Base-by-base conservation (phyloP, 2,329 filamentous ascomycete genomes). In the Aspergillus sp. region DNA sequence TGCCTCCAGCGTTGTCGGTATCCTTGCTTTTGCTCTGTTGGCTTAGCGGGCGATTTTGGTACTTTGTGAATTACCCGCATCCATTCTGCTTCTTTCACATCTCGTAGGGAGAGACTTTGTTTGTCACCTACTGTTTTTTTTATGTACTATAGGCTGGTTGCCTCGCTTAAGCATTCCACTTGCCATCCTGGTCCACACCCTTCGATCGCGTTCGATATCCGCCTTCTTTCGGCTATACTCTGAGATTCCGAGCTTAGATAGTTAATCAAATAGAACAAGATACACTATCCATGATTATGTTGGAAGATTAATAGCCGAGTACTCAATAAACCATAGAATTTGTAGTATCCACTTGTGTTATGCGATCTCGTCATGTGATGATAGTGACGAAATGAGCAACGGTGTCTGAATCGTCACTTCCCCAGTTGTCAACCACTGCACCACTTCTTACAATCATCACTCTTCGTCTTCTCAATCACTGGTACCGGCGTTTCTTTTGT, bases 1-100 rank as follows among this genome's bases (percentile, higher is more conserved):
- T 12, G 28, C 60, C 15, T 48, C 65, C 4, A 48, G 63, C 17
- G 19, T 72, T 13, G 9, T 65, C 15, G 63, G 62, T 17, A 65
- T 63, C 4, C 19, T 69, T 2, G 55, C 50, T n/a, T 13, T 71
- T 43, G 63, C 62, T 1, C 15, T 70, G 50, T 49, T 71, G 48
- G 63, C 57, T 13, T 69, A 57, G 25, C 30, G 13, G 4, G 19
- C 45, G 32, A 4, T 54, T 30, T 55, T 39, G 17, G 19, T 23
- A 32, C 15, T 8, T 15, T 38, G 8, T 49, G 38, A 9, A 52
- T 53, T 52, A 36, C 32, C 32, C 32, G 2, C 4, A 36, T 36
- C 38, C 28, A 19, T 23, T 51, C 13, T 23, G 9, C 21, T 21
- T 48, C 4, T 19, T 10, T n/a, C 25, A 4, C 2, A 17, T n/a